Evolutionary conservation across 345 rosid species (phyloP), one percentile per base, ranked within the genome.

Genomic region (Erodium maritimum): DNA sequence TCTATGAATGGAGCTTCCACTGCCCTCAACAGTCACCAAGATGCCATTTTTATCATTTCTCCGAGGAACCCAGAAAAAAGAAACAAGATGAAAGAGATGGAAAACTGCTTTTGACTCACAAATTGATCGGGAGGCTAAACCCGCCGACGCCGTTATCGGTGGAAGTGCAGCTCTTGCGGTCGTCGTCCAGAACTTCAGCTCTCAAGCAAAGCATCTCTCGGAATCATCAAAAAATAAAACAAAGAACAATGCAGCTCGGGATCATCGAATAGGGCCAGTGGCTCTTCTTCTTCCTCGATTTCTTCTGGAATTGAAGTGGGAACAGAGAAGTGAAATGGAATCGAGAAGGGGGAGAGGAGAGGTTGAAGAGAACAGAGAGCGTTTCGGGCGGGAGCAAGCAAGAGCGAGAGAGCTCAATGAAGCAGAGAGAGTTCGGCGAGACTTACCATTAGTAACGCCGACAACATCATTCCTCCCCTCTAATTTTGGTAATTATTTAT

Each of bases 1-100:
- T 71, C 70, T 84, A 29, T 76, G 79, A 68, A 78, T 79, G 60
- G 85, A 76, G 59, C 80, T 79, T 64, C 77, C 83, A 76, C 86
- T 80, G 63, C 4, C 48, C 72, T 23, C 21, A 72, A 17, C 37
- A n/a, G n/a, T n/a, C n/a, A n/a, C n/a, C n/a, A 48, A 17, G 53
- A 53, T 21, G 22, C 14, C 64, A 61, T 45, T 18, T 48, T 52
- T 1, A 52, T 48, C 22, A 19, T 20, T 46, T 11, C 20, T 62
- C 1, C 5, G 6, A 61, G 18, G 54, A 53, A 53, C 19, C 61
- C 21, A 45, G 0, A 54, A 54, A 9, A 50, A 57, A 21, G 10
- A 67, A 46, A 5, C 16, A 5, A 23, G 0, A 24, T 13, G 50
- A 5, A 22, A 48, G 17, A 8, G 10, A 7, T 19, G 34, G 58